Percentiles rank a stretch among this genome's conserved stretches.
Conservation (phyloP, 2,329 filamentous ascomycete genomes). For the Diaporthe velutina region DNA sequence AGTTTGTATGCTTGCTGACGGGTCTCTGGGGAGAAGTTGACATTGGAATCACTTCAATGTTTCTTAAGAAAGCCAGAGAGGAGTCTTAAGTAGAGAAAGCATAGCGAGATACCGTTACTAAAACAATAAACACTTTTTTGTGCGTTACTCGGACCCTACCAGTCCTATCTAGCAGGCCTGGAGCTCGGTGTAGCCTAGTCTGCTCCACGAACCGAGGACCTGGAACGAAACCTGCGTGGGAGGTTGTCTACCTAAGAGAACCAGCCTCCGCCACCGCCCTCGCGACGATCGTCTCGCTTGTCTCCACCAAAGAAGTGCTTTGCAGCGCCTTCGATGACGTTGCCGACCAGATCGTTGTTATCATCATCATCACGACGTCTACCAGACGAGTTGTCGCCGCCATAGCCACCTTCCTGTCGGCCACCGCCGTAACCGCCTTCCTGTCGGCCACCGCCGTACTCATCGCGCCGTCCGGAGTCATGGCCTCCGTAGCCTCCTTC, state of each 20-base stretch:
- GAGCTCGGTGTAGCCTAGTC: constrained; percentile 1
- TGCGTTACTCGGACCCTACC: not conserved
- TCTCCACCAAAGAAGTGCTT: constrained; percentile 32
- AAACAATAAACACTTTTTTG: constrained; percentile 12
- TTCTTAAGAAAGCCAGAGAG: too few species aligned
- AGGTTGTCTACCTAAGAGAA: constrained; percentile 34
- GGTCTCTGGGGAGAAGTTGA: not conserved
- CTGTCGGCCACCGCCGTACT: constrained; percentile 35
- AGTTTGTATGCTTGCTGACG: not conserved
- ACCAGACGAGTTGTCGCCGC: constrained; percentile 27
- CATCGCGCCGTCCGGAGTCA: not conserved
- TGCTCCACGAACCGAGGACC: not conserved
- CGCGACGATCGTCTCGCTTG: constrained; percentile 31
- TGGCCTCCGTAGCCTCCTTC: constrained; percentile 38
- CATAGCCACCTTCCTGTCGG: constrained; percentile 19
- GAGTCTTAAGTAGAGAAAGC: not conserved
- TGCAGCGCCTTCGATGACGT: constrained; percentile 18
- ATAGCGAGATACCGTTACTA: not conserved
- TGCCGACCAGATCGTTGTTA: constrained; percentile 34
- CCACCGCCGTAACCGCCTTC: constrained; percentile 17
- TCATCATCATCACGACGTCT: constrained; percentile 39
- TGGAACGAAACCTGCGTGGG: constrained; percentile 17
- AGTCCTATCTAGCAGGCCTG: not conserved
- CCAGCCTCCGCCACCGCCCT: constrained; percentile 38
- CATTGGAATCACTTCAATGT: not conserved